Conservation (phyloP, 1,284 basidiomycete species). For the Apiotrichum laibachii region DNA sequence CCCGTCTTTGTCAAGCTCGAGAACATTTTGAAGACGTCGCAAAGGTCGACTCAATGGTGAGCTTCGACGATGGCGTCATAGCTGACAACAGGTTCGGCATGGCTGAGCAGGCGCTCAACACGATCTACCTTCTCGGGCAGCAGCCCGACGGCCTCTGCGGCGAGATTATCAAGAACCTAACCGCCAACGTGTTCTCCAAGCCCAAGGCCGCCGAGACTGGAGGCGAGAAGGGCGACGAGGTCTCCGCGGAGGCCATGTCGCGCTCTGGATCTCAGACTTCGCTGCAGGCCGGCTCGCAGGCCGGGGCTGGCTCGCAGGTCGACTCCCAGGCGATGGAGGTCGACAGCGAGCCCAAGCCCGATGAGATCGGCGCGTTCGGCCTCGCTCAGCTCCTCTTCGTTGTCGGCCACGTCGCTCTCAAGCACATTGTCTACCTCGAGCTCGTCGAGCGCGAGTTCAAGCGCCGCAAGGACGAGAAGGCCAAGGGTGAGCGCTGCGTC, state of each 20-base stretch:
- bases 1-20: slow-evolving; percentile 80
- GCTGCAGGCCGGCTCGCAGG: no score
- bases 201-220: slow-evolving; percentile 12
- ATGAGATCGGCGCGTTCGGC: slow-evolving; percentile 74
- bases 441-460: slow-evolving; percentile 97
- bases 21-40: slow-evolving; percentile 71
- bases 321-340: slow-evolving; percentile 7
- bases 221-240: slow-evolving; percentile 16
- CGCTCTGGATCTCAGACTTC: slow-evolving; percentile 20
- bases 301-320: no score
- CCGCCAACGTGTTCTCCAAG: slow-evolving; percentile 63
- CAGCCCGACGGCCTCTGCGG: slow-evolving; percentile 86
- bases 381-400: slow-evolving; percentile 89
- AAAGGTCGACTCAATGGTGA: slow-evolving; percentile 73
- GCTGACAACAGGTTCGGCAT: slow-evolving; percentile 59
- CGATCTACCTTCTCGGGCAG: slow-evolving; percentile 89
- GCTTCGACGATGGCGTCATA: no score
- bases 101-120: slow-evolving; percentile 95
- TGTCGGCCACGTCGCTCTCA: slow-evolving; percentile 94
- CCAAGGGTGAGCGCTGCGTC: slow-evolving; percentile 59
- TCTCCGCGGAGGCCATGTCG: slow-evolving; percentile 7
- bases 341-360: slow-evolving; percentile 34
- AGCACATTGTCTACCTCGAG: slow-evolving; percentile 95
- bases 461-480: slow-evolving; percentile 85
- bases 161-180: slow-evolving; percentile 76